Base-by-base conservation (phyloP, 2,329 filamentous ascomycete genomes). In the Diaporthe batatas region DNA sequence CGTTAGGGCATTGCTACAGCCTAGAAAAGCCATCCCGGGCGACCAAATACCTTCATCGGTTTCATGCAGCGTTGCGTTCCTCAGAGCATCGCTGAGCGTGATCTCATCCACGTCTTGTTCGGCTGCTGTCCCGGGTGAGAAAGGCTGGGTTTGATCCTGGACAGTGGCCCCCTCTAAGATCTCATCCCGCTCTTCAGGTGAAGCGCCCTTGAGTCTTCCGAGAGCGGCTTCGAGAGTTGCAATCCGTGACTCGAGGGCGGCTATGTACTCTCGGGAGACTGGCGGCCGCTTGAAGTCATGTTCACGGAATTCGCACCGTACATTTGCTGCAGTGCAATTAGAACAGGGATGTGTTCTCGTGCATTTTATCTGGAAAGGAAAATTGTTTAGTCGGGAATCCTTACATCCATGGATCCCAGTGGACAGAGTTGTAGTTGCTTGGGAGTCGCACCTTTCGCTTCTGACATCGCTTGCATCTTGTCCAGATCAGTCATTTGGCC, bases 251-350 rank as follows among this genome's bases (percentile, higher is more conserved):
- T 75, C 73, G 0, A 75, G 73, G 16, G 72, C 67, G 16, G 51
- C 57, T 4, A 71, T 72, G 21, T 75, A 75, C n/a, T 73, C 72
- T n/a, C 72, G 62, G 5, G 72, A 74, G 21, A 74, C 72, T 4
- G 76, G 76, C 7, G 72, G 68, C n/a, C 75, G 71, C 32, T 74
- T 73, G 57, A 58, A 72, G 42, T 75, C 74, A 29, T 76, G 62
- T 34, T 75, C 71, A 16, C 75, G 75, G 29, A 73, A 76, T 54
- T 77, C 75, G 68, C 76, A 77, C 21, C 53, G 70, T 5, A 39
- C 59, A 8, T 69, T 64, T 3, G 74, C 72, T 16, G 62, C 23
- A 68, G 74, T 51, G 70, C 76, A 76, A 36, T 68, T 76, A 6
- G 57, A 32, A 51, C 76, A 77, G 2, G 76, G 76, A 11, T 59